phyloP scores from a whole-genome alignment of 169 alveolate species.

The Eimeria necatrix region DNA sequence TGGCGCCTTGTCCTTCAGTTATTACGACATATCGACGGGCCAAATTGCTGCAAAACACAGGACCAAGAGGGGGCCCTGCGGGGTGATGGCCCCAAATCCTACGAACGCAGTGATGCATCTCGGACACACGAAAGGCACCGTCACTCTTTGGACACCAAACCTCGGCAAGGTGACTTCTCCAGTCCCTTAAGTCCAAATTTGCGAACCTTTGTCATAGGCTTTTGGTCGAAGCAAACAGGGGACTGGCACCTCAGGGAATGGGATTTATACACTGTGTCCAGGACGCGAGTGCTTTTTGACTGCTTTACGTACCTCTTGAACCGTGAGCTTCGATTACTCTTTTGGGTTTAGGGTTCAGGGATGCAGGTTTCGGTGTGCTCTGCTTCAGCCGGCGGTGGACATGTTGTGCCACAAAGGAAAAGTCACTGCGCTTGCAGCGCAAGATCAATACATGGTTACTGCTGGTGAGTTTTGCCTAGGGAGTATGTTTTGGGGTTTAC shows the following conservation, averaged over 20 bases:
- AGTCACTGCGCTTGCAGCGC: slow-evolving; percentile 73
- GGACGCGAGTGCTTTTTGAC: not conserved
- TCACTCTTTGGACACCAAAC: slow-evolving; percentile 96
- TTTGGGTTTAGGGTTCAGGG: not conserved
- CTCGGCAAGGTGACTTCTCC: slow-evolving; percentile 44
- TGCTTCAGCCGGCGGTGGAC: slow-evolving; percentile 81
- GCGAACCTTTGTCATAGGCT: not conserved
- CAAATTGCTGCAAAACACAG: slow-evolving; percentile 90
- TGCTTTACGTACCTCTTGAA: not conserved
- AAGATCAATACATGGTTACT: slow-evolving; percentile 69
- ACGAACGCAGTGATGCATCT: slow-evolving; percentile 92
- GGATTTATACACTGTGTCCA: not conserved
- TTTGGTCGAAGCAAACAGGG: not conserved
- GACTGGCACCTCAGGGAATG: not conserved
- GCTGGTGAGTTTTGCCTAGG: slow-evolving; percentile 51
- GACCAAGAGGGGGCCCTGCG: slow-evolving; percentile 91
- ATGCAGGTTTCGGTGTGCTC: not conserved
- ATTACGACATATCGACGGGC: slow-evolving; percentile 95
- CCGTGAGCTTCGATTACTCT: not conserved
- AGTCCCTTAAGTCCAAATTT: not conserved
- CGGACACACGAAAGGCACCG: slow-evolving; percentile 94
- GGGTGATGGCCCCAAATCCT: slow-evolving; percentile 88
- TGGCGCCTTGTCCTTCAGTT: slow-evolving; percentile 72
- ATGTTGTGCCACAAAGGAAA: slow-evolving; percentile 78
- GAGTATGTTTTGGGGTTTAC: not conserved